Percentiles rank a stretch among this genome's conserved stretches.
Evolutionary conservation across 129 eudicot genomes (phyloP).

Genomic region (Centella asiatica): DNA sequence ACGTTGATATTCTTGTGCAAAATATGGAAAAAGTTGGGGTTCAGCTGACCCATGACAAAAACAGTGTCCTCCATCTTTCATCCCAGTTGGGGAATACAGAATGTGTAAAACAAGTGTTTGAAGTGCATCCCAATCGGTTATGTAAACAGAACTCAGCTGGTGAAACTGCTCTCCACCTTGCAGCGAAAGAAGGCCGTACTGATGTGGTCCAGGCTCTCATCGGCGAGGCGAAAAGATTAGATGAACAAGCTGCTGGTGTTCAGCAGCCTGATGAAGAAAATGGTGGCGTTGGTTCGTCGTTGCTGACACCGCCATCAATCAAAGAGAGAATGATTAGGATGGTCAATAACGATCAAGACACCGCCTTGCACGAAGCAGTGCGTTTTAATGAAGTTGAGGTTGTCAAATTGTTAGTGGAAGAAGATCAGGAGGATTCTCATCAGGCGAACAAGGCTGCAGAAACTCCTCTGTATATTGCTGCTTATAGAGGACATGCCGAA

Average conservation of each 20-base stretch:
- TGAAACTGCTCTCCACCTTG: constrained; percentile 2
- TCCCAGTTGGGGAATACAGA: not conserved
- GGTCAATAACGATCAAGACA: not conserved
- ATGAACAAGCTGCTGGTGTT: not conserved
- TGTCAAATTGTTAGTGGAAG: constrained; percentile 5
- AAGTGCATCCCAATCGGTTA: not conserved
- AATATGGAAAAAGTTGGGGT: no score
- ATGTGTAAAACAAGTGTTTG: not conserved
- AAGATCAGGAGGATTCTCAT: constrained; percentile 1
- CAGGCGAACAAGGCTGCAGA: constrained; percentile 11
- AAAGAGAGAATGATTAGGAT: not conserved
- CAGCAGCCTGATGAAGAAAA: no score
- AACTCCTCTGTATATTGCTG: constrained; percentile 29
- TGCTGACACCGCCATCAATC: not conserved
- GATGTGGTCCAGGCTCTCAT: not conserved
- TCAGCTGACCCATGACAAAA: not conserved
- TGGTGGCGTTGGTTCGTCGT: no score
- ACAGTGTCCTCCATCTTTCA: constrained; percentile 4
- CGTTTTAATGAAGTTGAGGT: not conserved
- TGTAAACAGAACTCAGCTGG: not conserved
- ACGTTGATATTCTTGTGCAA: no score
- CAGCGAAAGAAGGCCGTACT: not conserved
- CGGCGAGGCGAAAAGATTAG: not conserved
- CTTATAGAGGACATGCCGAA: constrained; percentile 1
- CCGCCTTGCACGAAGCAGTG: constrained; percentile 22